phyloP scores from a whole-genome alignment of 2,329 filamentous ascomycete genomes.

The Beauveria scarabaeidicola region DNA sequence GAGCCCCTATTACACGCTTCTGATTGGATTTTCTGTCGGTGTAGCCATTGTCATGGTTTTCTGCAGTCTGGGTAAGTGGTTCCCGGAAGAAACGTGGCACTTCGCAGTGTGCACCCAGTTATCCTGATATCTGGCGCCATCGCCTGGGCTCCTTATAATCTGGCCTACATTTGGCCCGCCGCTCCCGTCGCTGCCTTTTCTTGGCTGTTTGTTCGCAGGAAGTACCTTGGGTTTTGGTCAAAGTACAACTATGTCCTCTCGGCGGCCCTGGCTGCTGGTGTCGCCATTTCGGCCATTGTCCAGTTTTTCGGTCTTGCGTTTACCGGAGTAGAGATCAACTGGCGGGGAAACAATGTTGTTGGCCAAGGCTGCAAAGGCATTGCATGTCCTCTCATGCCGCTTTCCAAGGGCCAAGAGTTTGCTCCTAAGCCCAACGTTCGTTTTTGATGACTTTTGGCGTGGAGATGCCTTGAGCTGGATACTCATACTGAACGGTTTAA shows the following conservation, averaged over 20 bases:
- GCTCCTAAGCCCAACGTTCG: neutral
- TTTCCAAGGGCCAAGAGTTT: slow-evolving; percentile 24
- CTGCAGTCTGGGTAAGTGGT: slow-evolving; percentile 25
- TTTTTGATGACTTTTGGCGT: neutral
- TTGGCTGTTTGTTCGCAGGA: slow-evolving; percentile 33
- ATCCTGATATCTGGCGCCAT: slow-evolving; percentile 28
- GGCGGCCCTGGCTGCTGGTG: slow-evolving; percentile 22
- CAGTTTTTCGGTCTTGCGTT: slow-evolving; percentile 24
- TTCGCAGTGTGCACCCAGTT: slow-evolving; percentile 33
- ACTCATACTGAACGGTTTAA: too few relatives aligned
- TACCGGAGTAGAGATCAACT: slow-evolving; percentile 17
- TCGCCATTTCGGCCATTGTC: slow-evolving; percentile 24
- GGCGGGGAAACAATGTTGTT: slow-evolving; percentile 22
- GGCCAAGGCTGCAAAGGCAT: slow-evolving; percentile 21
- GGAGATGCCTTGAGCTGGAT: too few relatives aligned
- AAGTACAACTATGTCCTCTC: slow-evolving; percentile 29
- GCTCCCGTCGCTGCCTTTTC: slow-evolving; percentile 33
- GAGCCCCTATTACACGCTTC: slow-evolving; percentile 26
- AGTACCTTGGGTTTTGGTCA: slow-evolving; percentile 28
- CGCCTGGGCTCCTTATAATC: slow-evolving; percentile 31
- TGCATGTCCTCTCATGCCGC: slow-evolving; percentile 16
- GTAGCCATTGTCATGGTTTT: slow-evolving; percentile 24
- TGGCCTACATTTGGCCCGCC: slow-evolving; percentile 35
- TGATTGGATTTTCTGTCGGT: slow-evolving; percentile 29
- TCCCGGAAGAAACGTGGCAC: slow-evolving; percentile 22